These are phyloP conservation scores for Penicillium sp. DNA, from an alignment of 2,329 filamentous ascomycete species.

Conservation along the genomic window DNA sequence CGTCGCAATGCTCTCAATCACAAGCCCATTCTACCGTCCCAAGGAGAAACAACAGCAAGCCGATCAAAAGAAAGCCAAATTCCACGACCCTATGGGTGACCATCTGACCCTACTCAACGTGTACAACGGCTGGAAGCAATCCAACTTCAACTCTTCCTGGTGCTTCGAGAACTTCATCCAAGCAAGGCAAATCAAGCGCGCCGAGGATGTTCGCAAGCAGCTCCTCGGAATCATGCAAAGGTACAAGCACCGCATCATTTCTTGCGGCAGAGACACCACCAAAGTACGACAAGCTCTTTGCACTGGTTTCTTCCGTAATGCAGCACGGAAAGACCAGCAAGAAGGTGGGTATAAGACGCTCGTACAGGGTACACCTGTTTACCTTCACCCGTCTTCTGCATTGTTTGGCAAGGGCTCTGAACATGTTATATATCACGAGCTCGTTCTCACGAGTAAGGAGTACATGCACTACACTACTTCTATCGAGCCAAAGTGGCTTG, in stretches of 20 bases:
- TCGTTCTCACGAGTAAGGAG: slow-evolving; percentile 68
- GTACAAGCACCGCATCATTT: slow-evolving; percentile 78
- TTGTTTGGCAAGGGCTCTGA: slow-evolving; percentile 95
- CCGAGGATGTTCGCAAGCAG: slow-evolving; percentile 89
- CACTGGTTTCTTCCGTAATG: slow-evolving; percentile 92
- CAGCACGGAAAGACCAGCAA: slow-evolving; percentile 89
- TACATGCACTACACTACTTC: slow-evolving; percentile 95
- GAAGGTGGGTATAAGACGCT: slow-evolving; percentile 98
- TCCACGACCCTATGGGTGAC: slow-evolving; percentile 92
- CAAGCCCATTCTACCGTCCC: slow-evolving; percentile 87
- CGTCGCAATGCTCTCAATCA: slow-evolving; percentile 87
- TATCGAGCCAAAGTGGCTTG: slow-evolving; percentile 92
- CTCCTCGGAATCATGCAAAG: slow-evolving; percentile 91
- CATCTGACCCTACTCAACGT: slow-evolving; percentile 95
- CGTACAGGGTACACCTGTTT: slow-evolving; percentile 91
- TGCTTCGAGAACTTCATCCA: slow-evolving; percentile 99
- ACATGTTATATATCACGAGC: slow-evolving; percentile 84
- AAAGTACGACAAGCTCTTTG: slow-evolving; percentile 88
- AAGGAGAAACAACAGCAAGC: slow-evolving; percentile 97
- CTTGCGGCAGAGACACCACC: slow-evolving; percentile 83
- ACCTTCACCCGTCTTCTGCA: slow-evolving; percentile 87
- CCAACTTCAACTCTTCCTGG: slow-evolving; percentile 81
- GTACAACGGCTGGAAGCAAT: slow-evolving; percentile 94
- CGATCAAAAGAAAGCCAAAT: slow-evolving; percentile 96
- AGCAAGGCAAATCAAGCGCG: slow-evolving; percentile 81